These are phyloP conservation scores for Funneliformis geosporum DNA, from an alignment of 192 early-diverging fungal species.

Conservation along the genomic window DNA sequence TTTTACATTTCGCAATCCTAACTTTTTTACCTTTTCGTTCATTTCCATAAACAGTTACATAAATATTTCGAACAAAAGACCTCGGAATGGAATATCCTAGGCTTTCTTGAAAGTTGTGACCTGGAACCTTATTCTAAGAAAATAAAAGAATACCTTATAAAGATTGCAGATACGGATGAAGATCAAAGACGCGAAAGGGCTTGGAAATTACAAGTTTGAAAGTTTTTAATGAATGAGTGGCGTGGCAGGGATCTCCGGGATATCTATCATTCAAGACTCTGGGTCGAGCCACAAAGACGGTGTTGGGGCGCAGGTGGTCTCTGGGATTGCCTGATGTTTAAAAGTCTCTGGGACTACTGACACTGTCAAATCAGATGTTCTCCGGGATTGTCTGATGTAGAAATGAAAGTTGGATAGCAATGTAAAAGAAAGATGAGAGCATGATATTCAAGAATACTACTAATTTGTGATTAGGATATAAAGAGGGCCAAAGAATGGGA, in stretches of 20 bases:
- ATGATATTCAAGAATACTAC: conserved; percentile 15
- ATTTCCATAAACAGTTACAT: conserved; percentile 18
- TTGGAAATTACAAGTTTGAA: conserved; percentile 4
- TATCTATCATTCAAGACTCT: conserved; percentile 12
- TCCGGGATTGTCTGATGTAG: conserved; percentile 11
- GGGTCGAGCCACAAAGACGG: conserved; percentile 15
- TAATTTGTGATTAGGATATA: conserved; percentile 12
- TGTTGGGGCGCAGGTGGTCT: conserved; percentile 16
- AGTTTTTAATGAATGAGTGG: conserved; percentile 18
- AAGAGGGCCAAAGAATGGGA: conserved; percentile 16
- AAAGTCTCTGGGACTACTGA: conserved; percentile 12
- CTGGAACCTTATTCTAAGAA: not conserved
- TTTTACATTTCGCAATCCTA: not conserved
- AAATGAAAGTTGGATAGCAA: conserved; percentile 14
- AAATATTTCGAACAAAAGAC: conserved; percentile 6
- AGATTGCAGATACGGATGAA: not conserved
- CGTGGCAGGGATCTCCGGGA: conserved; percentile 3
- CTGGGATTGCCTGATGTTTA: conserved; percentile 15
- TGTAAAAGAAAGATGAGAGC: too few relatives aligned
- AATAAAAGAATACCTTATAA: conserved; percentile 11
- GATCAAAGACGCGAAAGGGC: conserved; percentile 3
- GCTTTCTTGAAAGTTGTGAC: not conserved
- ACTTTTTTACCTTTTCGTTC: conserved; percentile 19
- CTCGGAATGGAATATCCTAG: not conserved
- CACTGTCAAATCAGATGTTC: conserved; percentile 16